Base-by-base conservation (phyloP, 2,329 filamentous ascomycete species). In the Nemania sp. region DNA sequence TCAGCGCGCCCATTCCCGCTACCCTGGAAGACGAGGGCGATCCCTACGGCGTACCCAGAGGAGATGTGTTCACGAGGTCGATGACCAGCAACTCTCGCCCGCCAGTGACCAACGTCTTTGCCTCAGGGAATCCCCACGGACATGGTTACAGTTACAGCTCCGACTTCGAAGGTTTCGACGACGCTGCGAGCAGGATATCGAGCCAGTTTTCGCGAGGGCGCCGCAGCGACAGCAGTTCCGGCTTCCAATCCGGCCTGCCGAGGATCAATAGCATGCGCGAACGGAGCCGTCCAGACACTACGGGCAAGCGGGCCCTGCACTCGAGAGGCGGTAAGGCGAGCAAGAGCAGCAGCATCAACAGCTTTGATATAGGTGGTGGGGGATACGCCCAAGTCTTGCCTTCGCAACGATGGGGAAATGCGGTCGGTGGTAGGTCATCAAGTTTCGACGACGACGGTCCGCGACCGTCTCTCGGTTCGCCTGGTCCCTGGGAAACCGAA, bases 171-270 rank as follows among this genome's bases (percentile, higher is more conserved):
- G 72, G 70, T n/a, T 73, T 72, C 56, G 80, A 85, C 67, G 79
- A 82, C 60, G 67, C 56, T 14, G 72, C 76, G 15, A 80, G 77
- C 65, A 74, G 77, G 49, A 71, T 79, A 54, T 83, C 81, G n/a
- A 76, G 75, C 59, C 75, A 76, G 59, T 66, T 71, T 28, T 79
- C 81, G 17, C 78, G 82, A 44, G 82, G 83, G 12, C 83, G 86
- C 54, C 83, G 89, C 54, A 94, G 90, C 73, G 91, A 91, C 68
- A 93, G 89, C 76, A 89, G 86, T 69, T 90, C 88, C 30, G 89
- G 86, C 67, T 86, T 87, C 64, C 82, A 82, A 62, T 74, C 80
- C 8, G 77, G 77, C 37, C 72, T 86, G 46, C 78, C 79, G 39
- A 80, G 83, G 59, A 81, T 88, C 65, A 86, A 86, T 66, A 88